Evolutionary conservation across 2,329 filamentous ascomycete species (phyloP).

Genomic region (Neonectria hederae): DNA sequence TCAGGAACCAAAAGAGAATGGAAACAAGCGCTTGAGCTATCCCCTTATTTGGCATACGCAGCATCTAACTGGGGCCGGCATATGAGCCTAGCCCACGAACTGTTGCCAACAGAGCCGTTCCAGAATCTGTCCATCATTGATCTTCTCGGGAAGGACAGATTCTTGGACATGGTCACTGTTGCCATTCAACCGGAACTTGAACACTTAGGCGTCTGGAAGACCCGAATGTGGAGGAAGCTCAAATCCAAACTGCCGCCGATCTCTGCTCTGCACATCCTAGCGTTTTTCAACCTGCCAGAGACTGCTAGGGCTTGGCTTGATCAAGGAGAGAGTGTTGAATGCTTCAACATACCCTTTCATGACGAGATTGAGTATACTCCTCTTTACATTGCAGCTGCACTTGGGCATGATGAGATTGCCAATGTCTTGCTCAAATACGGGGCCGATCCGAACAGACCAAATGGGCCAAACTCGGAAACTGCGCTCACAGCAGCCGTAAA

Average conservation of each 20-base stretch:
- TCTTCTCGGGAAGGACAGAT: not conserved
- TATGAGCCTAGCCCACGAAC: not conserved
- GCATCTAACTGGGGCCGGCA: slow-evolving; percentile 8
- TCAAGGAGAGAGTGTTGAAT: not conserved
- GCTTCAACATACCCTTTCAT: not conserved
- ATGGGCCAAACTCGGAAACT: not conserved
- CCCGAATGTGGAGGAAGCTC: not conserved
- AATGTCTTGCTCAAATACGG: not conserved
- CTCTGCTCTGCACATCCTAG: slow-evolving; percentile 5
- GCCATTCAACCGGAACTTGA: not conserved
- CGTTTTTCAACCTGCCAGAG: slow-evolving; percentile 1
- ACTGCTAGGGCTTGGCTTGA: not conserved
- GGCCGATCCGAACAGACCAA: not conserved
- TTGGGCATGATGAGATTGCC: not conserved
- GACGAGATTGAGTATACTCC: not conserved
- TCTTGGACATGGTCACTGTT: slow-evolving; percentile 5
- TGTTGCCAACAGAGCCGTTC: not conserved
- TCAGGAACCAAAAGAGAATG: not conserved
- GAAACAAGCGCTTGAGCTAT: not conserved
- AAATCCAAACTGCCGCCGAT: not conserved
- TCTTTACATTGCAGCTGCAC: not conserved
- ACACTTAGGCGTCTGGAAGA: not conserved
- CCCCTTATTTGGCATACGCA: slow-evolving; percentile 2
- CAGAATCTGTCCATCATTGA: not conserved
- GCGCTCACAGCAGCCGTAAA: not conserved